A percentile compares a stretch with the other conserved stretches of the same genome.
phyloP scores from a whole-genome alignment of 2,329 filamentous ascomycete genomes.

The Hypomyces perniciosus region DNA sequence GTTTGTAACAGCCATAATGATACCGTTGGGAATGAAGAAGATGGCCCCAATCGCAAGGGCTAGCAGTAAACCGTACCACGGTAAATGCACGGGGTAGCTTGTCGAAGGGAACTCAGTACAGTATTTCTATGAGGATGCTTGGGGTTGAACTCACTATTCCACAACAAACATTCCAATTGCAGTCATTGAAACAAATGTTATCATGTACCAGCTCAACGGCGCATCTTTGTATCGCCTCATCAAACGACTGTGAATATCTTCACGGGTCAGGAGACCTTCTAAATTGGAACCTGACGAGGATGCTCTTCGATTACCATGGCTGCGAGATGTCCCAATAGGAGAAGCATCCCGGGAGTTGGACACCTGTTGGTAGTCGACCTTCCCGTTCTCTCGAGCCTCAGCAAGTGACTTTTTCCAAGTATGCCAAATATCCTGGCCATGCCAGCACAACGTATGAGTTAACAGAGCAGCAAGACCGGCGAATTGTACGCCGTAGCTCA shows the following conservation, averaged over 20 bases:
- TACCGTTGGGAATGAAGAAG: constrained; percentile 85
- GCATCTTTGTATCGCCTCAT: constrained; percentile 81
- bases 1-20: constrained; percentile 90
- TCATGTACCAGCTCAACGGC: constrained; percentile 73
- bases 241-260: constrained; percentile 78
- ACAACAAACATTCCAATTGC: constrained; percentile 77
- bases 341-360: constrained; percentile 17
- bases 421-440: constrained; percentile 73
- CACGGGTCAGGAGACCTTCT: constrained; percentile 57
- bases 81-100: constrained; percentile 72
- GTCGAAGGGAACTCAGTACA: constrained; percentile 12
- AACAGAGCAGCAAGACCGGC: constrained; percentile 73
- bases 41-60: constrained; percentile 71
- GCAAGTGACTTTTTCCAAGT: constrained; percentile 67
- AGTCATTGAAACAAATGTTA: constrained; percentile 70
- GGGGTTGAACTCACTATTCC: constrained; percentile 60
- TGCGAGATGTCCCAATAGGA: constrained; percentile 10
- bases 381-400: constrained; percentile 50
- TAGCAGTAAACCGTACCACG: constrained; percentile 79
- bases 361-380: constrained; percentile 49
- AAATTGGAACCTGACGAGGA: constrained; percentile 35
- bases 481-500: constrained; percentile 83
- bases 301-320: constrained; percentile 9
- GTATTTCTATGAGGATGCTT: not conserved
- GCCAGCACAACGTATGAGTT: constrained; percentile 78